These are phyloP conservation scores for Malus hybrid DNA, from an alignment of 331 rosid genomes.

Conservation along the genomic window DNA sequence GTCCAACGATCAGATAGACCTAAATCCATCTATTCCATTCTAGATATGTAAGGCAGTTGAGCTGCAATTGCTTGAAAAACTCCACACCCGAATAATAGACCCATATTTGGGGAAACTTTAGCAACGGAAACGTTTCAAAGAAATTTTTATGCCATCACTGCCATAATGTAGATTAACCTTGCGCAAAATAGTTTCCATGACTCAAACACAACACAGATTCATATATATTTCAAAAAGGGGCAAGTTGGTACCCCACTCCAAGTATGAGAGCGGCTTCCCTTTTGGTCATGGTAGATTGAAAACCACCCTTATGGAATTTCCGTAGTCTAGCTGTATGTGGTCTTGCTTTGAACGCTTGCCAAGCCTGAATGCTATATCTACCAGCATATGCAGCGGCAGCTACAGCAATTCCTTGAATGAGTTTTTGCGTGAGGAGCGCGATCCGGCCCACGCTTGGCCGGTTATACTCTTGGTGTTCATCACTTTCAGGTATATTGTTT, in stretches of 20 bases:
- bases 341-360: conserved; percentile 78
- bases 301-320: conserved; percentile 77
- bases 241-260: conserved; percentile 53
- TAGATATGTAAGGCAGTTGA: background rate
- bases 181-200: background rate
- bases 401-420: conserved; percentile 65
- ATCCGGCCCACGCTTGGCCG: conserved; percentile 84
- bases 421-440: conserved; percentile 89
- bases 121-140: background rate
- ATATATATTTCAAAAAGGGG: background rate
- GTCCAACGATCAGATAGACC: background rate
- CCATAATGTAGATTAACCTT: background rate
- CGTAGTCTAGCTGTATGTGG: conserved; percentile 44
- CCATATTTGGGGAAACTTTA: background rate
- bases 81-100: background rate
- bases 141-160: too few relatives aligned
- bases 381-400: conserved; percentile 90
- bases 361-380: conserved; percentile 59
- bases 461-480: conserved; percentile 61
- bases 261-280: conserved; percentile 83
- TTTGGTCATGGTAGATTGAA: conserved; percentile 63
- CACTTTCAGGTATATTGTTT: conserved; percentile 51
- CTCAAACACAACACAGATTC: background rate
- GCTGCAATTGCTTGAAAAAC: background rate
- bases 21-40: background rate